Evolutionary conservation across 73 alveolate species (phyloP).

Genomic region (Paramecium primaurelia): DNA sequence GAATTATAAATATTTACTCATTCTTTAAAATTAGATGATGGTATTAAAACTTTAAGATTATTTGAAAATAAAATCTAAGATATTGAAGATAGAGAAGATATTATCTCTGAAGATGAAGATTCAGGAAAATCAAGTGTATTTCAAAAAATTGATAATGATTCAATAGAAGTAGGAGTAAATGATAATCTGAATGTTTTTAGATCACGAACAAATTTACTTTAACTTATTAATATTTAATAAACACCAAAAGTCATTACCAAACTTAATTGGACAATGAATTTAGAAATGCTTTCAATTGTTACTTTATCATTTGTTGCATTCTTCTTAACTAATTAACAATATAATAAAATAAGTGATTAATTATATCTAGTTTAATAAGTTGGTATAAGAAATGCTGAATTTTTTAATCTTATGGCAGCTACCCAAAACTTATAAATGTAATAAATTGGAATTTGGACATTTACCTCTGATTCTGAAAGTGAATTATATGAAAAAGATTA

Average conservation of each 20-base stretch:
- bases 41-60: background rate
- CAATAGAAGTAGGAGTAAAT: background rate
- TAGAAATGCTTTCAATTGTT: background rate
- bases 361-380: background rate
- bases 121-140: slow-evolving; percentile 1
- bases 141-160: slow-evolving; percentile 1
- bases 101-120: slow-evolving; percentile 21
- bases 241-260: background rate
- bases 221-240: background rate
- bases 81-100: background rate
- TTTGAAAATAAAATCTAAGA: slow-evolving; percentile 22
- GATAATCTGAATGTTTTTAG: slow-evolving; percentile 25
- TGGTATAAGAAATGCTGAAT: background rate
- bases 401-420: background rate
- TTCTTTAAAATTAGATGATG: background rate
- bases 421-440: background rate
- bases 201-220: slow-evolving; percentile 30
- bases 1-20: background rate
- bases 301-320: slow-evolving; percentile 34
- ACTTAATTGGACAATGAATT: slow-evolving; percentile 28
- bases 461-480: background rate
- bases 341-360: background rate
- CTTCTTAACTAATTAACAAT: slow-evolving; percentile 22
- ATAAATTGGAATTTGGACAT: background rate
- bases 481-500: background rate